Evolutionary conservation across 306 rosid genomes (phyloP), one percentile per base, ranked within the genome.

Genomic region (Cotoneaster glaucophyllus): DNA sequence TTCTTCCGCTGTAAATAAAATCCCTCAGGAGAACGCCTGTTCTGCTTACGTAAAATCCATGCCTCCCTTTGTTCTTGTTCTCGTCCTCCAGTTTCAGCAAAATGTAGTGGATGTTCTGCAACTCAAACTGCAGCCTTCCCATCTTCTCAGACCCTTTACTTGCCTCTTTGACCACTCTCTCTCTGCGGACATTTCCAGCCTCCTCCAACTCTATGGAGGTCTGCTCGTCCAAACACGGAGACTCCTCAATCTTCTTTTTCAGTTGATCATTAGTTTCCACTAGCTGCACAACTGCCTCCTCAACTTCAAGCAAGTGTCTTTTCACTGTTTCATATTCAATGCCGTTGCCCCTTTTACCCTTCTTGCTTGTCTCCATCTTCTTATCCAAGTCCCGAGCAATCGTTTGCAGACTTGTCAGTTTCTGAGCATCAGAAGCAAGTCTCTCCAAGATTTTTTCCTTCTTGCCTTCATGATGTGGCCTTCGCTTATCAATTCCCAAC

Each of bases 111-210:
- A 96, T 88, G 84, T 86, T 96, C 83, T 96, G 96, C 80, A 96
- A 74, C 84, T 96, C 97, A 50, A 89, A 89, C 79, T 96, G 99
- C 89, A 96, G 74, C 34, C 85, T 67, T 71, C 97, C 98, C 41
- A 96, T 90, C 88, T 89, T 87, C 73, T 92, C 97, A 0, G 97
- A 85, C 57, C 79, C 90, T 82, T 81, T 88, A 48, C 86, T 86
- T 1, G 94, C 93, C 85, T 92, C 94, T 77, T 93, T 97, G 0
- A 79, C 80, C 25, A 80, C 86, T 82, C 83, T 82, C 69, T 77
- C 91, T 82, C 84, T 69, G 52, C 76, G 64, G 14, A 61, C 32
- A 22, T 77, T 86, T 84, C 81, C 82, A n/a, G 81, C 84, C 82
- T 91, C 89, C 72, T 84, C 95, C 77, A 77, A 50, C 84, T 85